Evolutionary conservation across 2,329 filamentous ascomycete species (phyloP).

Genomic region (Cladophialophora exuberans): DNA sequence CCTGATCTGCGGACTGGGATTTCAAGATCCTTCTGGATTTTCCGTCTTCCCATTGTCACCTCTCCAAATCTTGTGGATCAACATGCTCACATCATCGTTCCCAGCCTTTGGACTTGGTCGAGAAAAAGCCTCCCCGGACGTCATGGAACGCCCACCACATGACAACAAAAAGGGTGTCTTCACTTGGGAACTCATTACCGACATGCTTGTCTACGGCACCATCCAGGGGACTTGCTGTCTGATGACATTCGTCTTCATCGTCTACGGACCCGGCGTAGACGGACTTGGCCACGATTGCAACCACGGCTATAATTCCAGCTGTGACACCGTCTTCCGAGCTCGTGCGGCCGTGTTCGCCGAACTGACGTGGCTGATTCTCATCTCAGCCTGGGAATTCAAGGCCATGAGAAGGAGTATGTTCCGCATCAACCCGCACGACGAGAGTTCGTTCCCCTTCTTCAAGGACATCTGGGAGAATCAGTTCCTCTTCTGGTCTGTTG

Average conservation of each 20-base stretch:
- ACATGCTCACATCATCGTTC: constrained; percentile 64
- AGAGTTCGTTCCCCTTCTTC: constrained; percentile 61
- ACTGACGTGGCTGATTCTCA: constrained; percentile 73
- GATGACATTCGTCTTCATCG: constrained; percentile 55
- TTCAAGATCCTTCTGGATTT: constrained; percentile 56
- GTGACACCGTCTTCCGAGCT: constrained; percentile 65
- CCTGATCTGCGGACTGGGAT: constrained; percentile 61
- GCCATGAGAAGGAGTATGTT: constrained; percentile 76
- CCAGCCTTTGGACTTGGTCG: constrained; percentile 64
- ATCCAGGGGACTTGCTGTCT: constrained; percentile 56
- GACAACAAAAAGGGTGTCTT: constrained; percentile 55
- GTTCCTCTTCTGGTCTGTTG: constrained; percentile 69
- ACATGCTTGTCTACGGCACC: constrained; percentile 57
- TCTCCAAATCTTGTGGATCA: constrained; percentile 66
- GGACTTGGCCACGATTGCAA: constrained; percentile 62
- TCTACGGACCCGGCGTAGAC: constrained; percentile 52
- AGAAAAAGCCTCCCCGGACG: constrained; percentile 58
- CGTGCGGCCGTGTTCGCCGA: constrained; percentile 74
- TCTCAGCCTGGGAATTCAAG: constrained; percentile 79
- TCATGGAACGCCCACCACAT: constrained; percentile 60
- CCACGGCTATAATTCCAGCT: constrained; percentile 50
- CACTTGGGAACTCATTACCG: constrained; percentile 55
- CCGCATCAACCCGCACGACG: constrained; percentile 56
- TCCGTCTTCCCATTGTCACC: constrained; percentile 64
- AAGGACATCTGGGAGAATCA: constrained; percentile 66